phyloP scores from a whole-genome alignment of 2,329 filamentous ascomycete species.

The Leptoxyphium fumago region DNA sequence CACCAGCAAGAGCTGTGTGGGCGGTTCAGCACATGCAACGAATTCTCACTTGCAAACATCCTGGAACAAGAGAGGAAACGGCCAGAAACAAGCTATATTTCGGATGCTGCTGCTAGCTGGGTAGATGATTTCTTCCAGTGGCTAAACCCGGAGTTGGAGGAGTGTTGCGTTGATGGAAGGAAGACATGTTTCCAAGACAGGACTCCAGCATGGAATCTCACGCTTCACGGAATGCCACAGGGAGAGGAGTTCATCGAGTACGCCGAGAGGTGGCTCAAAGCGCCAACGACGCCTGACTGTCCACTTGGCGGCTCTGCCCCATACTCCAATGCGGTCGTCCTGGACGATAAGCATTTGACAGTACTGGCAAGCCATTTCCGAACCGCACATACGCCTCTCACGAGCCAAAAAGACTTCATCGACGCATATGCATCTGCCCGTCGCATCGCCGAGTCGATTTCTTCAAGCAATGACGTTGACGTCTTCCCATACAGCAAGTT shows the following conservation, averaged over 20 bases:
- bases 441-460: slow-evolving; percentile 69
- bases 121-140: slow-evolving; percentile 93
- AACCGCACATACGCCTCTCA: slow-evolving; percentile 72
- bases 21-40: slow-evolving; percentile 76
- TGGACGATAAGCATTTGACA: slow-evolving; percentile 51
- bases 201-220: slow-evolving; percentile 74
- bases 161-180: slow-evolving; percentile 48
- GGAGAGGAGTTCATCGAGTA: slow-evolving; percentile 83
- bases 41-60: slow-evolving; percentile 72
- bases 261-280: slow-evolving; percentile 63
- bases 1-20: slow-evolving; percentile 82
- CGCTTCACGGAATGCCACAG: slow-evolving; percentile 80
- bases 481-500: slow-evolving; percentile 96
- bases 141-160: slow-evolving; percentile 75
- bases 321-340: slow-evolving; percentile 70
- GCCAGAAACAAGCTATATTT: slow-evolving; percentile 72
- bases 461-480: slow-evolving; percentile 54
- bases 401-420: slow-evolving; percentile 86
- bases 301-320: slow-evolving; percentile 78
- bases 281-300: slow-evolving; percentile 70
- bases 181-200: slow-evolving; percentile 66
- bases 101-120: slow-evolving; percentile 84
- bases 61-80: slow-evolving; percentile 90
- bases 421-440: slow-evolving; percentile 76
- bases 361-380: slow-evolving; percentile 83